phyloP scores from a whole-genome alignment of 2,329 filamentous ascomycete genomes.

The Calonectria pteridis region DNA sequence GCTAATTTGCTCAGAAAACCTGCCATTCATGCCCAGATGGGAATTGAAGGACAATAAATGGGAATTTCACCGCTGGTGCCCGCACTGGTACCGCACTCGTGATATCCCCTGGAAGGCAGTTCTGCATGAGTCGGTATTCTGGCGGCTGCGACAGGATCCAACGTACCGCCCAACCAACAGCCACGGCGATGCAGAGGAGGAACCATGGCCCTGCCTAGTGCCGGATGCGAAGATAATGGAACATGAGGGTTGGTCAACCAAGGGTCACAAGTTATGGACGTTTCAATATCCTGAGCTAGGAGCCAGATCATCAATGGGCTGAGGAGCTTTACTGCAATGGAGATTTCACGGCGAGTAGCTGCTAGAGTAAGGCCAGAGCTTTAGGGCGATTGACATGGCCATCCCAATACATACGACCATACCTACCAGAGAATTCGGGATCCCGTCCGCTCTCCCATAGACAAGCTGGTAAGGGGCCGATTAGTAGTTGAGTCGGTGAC shows the following conservation, averaged over 20 bases:
- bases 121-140: conserved; percentile 44
- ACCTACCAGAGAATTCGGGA: not conserved
- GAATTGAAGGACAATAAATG: conserved; percentile 48
- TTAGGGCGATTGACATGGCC: not conserved
- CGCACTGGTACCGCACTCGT: conserved; percentile 51
- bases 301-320: not conserved
- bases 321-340: not conserved
- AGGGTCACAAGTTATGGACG: not conserved
- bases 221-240: not conserved
- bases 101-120: conserved; percentile 56
- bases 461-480: no score
- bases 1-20: conserved; percentile 46
- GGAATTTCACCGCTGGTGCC: conserved; percentile 52
- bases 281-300: not conserved
- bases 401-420: not conserved
- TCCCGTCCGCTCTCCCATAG: no score
- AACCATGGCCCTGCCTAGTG: not conserved
- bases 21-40: conserved; percentile 56
- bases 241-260: not conserved
- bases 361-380: not conserved
- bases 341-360: not conserved
- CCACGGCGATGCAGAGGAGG: not conserved
- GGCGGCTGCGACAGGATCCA: not conserved
- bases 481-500: no score
- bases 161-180: not conserved